These are phyloP conservation scores for Flaveria robusta DNA, from an alignment of 129 eudicot genomes.

Conservation along the genomic window DNA sequence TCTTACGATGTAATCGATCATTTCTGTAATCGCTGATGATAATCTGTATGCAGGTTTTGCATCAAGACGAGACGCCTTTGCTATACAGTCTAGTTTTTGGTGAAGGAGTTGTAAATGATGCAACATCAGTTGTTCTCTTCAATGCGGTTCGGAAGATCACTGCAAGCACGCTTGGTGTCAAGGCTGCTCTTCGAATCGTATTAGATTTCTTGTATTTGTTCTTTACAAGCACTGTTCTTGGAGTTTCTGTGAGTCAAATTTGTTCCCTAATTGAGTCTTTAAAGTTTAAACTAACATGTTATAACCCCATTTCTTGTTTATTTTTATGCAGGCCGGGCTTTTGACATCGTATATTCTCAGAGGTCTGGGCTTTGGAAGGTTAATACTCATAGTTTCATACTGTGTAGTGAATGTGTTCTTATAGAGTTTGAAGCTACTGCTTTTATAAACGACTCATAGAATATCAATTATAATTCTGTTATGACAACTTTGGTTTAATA, in stretches of 20 bases:
- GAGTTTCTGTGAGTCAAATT: slow-evolving; percentile 57
- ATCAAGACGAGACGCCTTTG: slow-evolving; percentile 96
- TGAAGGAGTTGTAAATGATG: slow-evolving; percentile 98
- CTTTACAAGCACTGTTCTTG: slow-evolving; percentile 83
- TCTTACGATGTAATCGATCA: not conserved
- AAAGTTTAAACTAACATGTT: not conserved
- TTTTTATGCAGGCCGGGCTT: slow-evolving; percentile 74
- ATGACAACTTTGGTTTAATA: slow-evolving; percentile 3
- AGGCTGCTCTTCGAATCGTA: slow-evolving; percentile 54
- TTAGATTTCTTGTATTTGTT: slow-evolving; percentile 77
- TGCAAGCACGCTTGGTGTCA: slow-evolving; percentile 46
- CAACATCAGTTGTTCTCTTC: slow-evolving; percentile 93
- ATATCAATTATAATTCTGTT: not conserved
- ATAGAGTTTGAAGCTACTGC: not conserved
- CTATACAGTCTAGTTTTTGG: slow-evolving; percentile 95
- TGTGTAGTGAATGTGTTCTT: not conserved
- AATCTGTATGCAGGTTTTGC: slow-evolving; percentile 53
- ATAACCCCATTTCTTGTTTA: not conserved
- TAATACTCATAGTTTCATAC: not conserved
- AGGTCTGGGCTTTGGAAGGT: slow-evolving; percentile 91
- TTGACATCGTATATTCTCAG: slow-evolving; percentile 71
- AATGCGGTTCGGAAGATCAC: slow-evolving; percentile 86
- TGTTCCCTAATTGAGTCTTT: not conserved
- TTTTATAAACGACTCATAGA: not conserved
- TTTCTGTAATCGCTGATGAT: not conserved